Evolutionary conservation across 768 basidiomycete species (phyloP), one percentile per base, ranked within the genome.

Genomic region (Trametes cinnabarina): DNA sequence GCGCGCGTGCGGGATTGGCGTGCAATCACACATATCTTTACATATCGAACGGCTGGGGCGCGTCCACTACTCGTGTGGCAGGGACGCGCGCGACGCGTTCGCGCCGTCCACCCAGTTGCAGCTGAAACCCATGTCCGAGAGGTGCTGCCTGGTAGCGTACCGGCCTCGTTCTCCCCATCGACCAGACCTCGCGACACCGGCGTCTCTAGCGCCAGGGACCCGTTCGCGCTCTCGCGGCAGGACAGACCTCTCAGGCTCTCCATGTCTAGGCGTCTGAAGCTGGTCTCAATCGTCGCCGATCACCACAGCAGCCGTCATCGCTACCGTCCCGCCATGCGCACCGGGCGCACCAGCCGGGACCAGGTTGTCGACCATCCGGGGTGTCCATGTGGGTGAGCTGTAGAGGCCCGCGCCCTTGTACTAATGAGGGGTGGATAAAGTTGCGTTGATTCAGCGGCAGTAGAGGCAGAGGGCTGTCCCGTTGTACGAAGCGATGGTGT

Each of bases 1-100:
- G n/a, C n/a, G n/a, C n/a, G n/a, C n/a, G n/a, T n/a, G n/a, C n/a
- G n/a, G n/a, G n/a, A n/a, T n/a, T n/a, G n/a, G n/a, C n/a, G n/a
- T n/a, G n/a, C n/a, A n/a, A n/a, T n/a, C n/a, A n/a, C n/a, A n/a
- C n/a, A n/a, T n/a, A n/a, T n/a, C n/a, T n/a, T n/a, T n/a, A n/a
- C n/a, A n/a, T n/a, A n/a, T n/a, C n/a, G 68, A 78, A 79, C n/a
- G 77, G 73, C 50, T 73, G 69, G 55, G 78, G 66, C 4, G 76
- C 73, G 54, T 77, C 67, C 10, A 74, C 68, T 9, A 72, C n/a
- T n/a, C 73, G 19, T 69, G 74, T 62, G 73, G 69, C 42, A 79
- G 57, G 57, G 77, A 71, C 25, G 50, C 57, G 19, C 67, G 60
- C 19, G 73, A 71, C 1, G 78, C 73, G 54, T 78, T 77, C 47